Evolutionary conservation across 2,329 filamentous ascomycete genomes (phyloP), one percentile per base, ranked within the genome.

Genomic region (Cercospora sesami): DNA sequence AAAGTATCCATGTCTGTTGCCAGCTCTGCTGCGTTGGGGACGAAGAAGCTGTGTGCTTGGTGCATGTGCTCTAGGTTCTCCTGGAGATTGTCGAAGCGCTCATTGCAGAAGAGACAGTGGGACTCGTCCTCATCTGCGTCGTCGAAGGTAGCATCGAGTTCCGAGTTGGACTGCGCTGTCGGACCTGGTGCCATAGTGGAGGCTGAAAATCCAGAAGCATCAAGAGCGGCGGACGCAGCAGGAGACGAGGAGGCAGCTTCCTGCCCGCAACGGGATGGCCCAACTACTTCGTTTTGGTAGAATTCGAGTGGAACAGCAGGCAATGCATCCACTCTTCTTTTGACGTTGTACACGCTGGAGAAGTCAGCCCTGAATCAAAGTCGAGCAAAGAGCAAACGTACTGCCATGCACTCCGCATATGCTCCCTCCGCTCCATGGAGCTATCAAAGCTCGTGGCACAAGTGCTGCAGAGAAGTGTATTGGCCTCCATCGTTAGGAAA

Each of bases 11-110:
- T 68, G 64, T 86, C 84, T 9, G 85, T 81, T 1, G 78, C 68
- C 0, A 87, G 76, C 9, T 78, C 73, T 2, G 67, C 55, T 5
- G 57, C 12, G 7, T 60, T 26, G n/a, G 70, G 70, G 4, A 72
- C 67, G 14, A 10, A 21, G 3, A 87, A 76, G 51, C 84, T 79
- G 69, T 87, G 85, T 2, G 76, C 66, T 18, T 78, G 79, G 30
- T 79, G 79, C 85, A 87, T 87, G 73, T 87, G 85, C 1, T 64
- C 53, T 1, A 84, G 39, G 63, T 80, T 85, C 1, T 76, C 70
- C 1, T 79, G 74, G 6, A 85, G 77, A 21, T 66, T 73, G 0
- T 67, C 9, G 2, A 70, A 79, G 5, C 33, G 39, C 1, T 71
- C 57, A 2, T 75, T 73, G 75, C 84, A 86, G 71, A 86, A 84